Conservation (phyloP, 148 eudicot genomes). For the Rhododendron ovatum region DNA sequence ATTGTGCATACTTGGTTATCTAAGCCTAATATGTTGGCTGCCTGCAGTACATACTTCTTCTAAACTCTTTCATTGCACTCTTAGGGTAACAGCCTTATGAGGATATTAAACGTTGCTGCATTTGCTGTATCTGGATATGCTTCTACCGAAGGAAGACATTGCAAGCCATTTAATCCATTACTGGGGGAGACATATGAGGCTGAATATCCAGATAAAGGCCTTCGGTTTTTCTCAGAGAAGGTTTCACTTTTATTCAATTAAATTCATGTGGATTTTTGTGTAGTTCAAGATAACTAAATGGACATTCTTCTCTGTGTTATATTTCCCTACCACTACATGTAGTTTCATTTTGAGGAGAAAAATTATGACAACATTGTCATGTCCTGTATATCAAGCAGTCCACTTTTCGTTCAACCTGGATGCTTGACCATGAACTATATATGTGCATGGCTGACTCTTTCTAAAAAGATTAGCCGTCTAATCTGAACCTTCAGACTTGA, state of each 20-base stretch:
- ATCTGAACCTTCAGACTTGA: neutral
- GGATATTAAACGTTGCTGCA: constrained; percentile 38
- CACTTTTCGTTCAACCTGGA: neutral
- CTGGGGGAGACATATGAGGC: constrained; percentile 48
- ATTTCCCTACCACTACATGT: neutral
- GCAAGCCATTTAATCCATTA: constrained; percentile 43
- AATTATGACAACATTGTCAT: neutral
- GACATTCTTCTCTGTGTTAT: neutral
- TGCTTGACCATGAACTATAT: neutral
- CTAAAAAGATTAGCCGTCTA: neutral
- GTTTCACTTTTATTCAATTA: constrained; percentile 8
- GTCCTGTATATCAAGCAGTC: neutral
- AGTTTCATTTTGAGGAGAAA: neutral
- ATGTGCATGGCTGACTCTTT: neutral
- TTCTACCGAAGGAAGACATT: constrained; percentile 34
- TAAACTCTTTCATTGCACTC: constrained; percentile 2
- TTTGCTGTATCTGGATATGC: constrained; percentile 47
- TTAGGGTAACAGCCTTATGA: constrained; percentile 39
- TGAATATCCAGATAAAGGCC: constrained; percentile 37
- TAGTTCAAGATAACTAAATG: neutral
- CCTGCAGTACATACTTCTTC: neutral
- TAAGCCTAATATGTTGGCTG: neutral
- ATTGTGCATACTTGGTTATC: neutral
- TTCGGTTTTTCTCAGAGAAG: constrained; percentile 31
- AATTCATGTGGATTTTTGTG: neutral